Percentiles rank a stretch among this genome's conserved stretches.
Conservation (phyloP, 23 red algal genomes). For the Chondrus crispus region DNA sequence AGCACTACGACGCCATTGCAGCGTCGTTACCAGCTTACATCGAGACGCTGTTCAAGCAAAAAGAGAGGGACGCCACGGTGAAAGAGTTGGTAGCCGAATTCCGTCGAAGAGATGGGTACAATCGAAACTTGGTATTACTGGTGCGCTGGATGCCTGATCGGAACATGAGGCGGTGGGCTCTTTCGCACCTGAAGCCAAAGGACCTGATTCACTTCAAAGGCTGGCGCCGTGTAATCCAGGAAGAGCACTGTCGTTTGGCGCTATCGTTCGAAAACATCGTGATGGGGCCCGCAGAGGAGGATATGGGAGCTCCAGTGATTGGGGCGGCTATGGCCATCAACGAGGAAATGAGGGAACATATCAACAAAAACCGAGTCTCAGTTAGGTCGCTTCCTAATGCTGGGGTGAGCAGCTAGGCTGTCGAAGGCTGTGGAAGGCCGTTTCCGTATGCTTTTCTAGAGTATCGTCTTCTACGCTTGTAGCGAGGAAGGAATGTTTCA, state of each 20-base stretch:
- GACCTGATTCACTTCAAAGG: constrained; percentile 29
- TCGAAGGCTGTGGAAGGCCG: too few relatives aligned
- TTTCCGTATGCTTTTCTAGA: too few relatives aligned
- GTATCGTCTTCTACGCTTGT: too few relatives aligned
- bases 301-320: constrained; percentile 39
- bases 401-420: too few relatives aligned
- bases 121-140: constrained; percentile 58
- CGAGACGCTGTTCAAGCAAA: constrained; percentile 51
- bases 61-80: constrained; percentile 39
- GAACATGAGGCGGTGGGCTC: constrained; percentile 43
- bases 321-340: constrained; percentile 68
- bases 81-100: constrained; percentile 44
- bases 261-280: constrained; percentile 31
- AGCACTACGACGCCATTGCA: constrained; percentile 38
- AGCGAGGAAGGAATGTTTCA: too few relatives aligned
- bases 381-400: constrained; percentile 41
- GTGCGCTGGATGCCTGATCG: constrained; percentile 58
- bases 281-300: constrained; percentile 27
- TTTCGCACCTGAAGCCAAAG: constrained; percentile 35
- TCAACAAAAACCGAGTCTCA: constrained; percentile 56
- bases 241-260: constrained; percentile 38
- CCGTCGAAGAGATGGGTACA: constrained; percentile 44
- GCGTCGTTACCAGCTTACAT: constrained; percentile 30
- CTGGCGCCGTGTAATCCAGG: constrained; percentile 27
- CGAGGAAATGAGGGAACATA: constrained; percentile 60